Conservation (phyloP, 148 eudicot genomes). For the Vaccinium myrtillus region DNA sequence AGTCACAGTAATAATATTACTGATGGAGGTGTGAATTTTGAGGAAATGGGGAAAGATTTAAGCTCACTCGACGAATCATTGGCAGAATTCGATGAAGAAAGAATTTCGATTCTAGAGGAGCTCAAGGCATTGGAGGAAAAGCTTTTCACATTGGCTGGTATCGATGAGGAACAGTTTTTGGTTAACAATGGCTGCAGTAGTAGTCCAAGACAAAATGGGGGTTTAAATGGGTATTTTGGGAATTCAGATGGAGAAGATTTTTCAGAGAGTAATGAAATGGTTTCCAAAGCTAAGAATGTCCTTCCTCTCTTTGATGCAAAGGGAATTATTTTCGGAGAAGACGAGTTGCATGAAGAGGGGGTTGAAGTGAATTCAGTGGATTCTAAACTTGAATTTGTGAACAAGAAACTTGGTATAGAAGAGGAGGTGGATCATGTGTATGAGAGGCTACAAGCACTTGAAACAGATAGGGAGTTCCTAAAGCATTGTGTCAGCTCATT, state of each 20-base stretch:
- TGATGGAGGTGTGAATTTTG: slow-evolving; percentile 43
- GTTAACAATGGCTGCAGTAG: slow-evolving; percentile 28
- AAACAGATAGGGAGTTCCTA: slow-evolving; percentile 77
- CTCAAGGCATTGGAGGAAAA: slow-evolving; percentile 87
- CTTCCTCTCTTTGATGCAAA: slow-evolving; percentile 74
- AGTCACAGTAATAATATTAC: slow-evolving; percentile 49
- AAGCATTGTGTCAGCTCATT: slow-evolving; percentile 85
- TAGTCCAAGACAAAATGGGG: slow-evolving; percentile 29
- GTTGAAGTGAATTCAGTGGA: slow-evolving; percentile 22
- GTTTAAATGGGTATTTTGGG: slow-evolving; percentile 27
- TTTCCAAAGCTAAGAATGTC: slow-evolving; percentile 58
- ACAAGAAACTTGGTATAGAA: slow-evolving; percentile 60
- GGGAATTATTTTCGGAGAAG: slow-evolving; percentile 27
- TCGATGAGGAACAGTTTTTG: slow-evolving; percentile 34
- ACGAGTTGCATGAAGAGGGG: slow-evolving; percentile 15
- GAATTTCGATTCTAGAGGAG: slow-evolving; percentile 69
- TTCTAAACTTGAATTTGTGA: slow-evolving; percentile 36
- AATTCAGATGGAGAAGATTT: slow-evolving; percentile 33
- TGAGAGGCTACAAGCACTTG: slow-evolving; percentile 76
- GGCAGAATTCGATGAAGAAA: slow-evolving; percentile 70
- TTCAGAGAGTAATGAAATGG: slow-evolving; percentile 37
- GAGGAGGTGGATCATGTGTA: slow-evolving; percentile 82
- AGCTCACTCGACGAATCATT: slow-evolving; percentile 8
- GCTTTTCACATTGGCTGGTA: slow-evolving; percentile 63
- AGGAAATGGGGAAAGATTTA: slow-evolving; percentile 9